These are phyloP conservation scores for Purpureocillium takamizusanense DNA, from an alignment of 2,329 filamentous ascomycete genomes.

Conservation along the genomic window DNA sequence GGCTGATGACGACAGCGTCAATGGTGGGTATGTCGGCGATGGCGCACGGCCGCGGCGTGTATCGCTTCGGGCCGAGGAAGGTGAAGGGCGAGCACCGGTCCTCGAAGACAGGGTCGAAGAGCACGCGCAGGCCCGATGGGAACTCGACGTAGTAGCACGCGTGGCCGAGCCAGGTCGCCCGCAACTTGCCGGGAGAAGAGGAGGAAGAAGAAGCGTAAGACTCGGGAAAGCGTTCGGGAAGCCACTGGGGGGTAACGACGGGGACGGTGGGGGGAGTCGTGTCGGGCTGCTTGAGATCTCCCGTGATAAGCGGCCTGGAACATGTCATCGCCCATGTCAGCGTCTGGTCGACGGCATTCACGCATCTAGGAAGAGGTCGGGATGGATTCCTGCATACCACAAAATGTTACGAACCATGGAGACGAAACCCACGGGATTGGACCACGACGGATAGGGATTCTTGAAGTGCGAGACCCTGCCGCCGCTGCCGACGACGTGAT, in stretches of 20 bases:
- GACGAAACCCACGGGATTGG: conserved; percentile 9
- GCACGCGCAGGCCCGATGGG: conserved; percentile 71
- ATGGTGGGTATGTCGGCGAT: conserved; percentile 69
- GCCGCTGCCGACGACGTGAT: conserved; percentile 36
- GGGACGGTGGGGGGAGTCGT: conserved; percentile 57
- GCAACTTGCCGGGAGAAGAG: conserved; percentile 39
- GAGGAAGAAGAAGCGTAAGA: too few relatives aligned
- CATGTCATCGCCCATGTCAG: neutral
- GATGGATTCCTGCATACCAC: conserved; percentile 29
- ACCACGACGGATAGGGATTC: conserved; percentile 42
- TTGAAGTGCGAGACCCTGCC: conserved; percentile 34
- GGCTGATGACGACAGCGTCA: conserved; percentile 73
- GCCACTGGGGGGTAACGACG: conserved; percentile 59
- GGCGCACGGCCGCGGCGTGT: conserved; percentile 66
- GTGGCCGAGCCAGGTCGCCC: conserved; percentile 91
- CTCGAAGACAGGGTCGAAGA: conserved; percentile 92
- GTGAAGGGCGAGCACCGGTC: conserved; percentile 72
- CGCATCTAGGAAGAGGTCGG: neutral
- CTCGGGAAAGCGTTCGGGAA: conserved; percentile 44
- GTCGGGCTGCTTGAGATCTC: conserved; percentile 41
- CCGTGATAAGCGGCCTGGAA: conserved; percentile 27
- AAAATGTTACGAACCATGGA: conserved; percentile 22
- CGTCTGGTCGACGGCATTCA: neutral
- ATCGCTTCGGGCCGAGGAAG: conserved; percentile 65
- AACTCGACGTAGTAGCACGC: conserved; percentile 92